Base-by-base conservation (phyloP, 345 rosid genomes). In the Camelina sativa region DNA sequence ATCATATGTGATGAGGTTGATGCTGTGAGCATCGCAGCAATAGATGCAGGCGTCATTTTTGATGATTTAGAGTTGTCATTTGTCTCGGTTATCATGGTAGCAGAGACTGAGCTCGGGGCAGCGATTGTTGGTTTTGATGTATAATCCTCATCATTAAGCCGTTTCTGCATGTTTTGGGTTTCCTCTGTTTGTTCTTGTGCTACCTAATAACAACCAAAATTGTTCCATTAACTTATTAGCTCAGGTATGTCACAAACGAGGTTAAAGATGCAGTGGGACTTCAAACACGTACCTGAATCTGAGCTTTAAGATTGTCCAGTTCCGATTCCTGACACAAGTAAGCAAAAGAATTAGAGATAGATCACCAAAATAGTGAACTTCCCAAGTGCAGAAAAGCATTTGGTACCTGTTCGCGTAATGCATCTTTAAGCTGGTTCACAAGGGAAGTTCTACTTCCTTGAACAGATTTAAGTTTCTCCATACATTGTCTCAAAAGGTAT, bases 11-110 rank as follows among this genome's bases (percentile, higher is more conserved):
- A 92, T 40, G 97, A 92, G 80, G 86, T 87, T 2, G 98, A 95
- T 35, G 99, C 98, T 38, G 97, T 96, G 76, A 95, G 96, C 92
- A 92, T 93, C 0, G 98, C 99, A 74, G 97, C 99, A 75, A 95
- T 85, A 61, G 88, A 86, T 52, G 99, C 97, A 71, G 98, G 87
- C 0, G 89, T 88, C 80, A 80, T 86, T 84, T 74, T 86, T 22
- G 88, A 82, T 13, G 80, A 80, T 71, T 76, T 80, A 12, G 74
- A 47, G 56, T 72, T 30, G 78, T 88, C 81, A 20, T 57, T 61
- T 11, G 84, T 51, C 25, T 70, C 65, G 2, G 80, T 66, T 25
- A 65, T 54, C 11, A 51, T 34, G 65, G 71, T 73, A 3, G 56
- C 69, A 40, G 67, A 17, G 48, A 67, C 69, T 60, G 66, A 25